These are phyloP conservation scores for Gastrolobium villosum DNA, from an alignment of 306 rosid genomes.

Conservation along the genomic window DNA sequence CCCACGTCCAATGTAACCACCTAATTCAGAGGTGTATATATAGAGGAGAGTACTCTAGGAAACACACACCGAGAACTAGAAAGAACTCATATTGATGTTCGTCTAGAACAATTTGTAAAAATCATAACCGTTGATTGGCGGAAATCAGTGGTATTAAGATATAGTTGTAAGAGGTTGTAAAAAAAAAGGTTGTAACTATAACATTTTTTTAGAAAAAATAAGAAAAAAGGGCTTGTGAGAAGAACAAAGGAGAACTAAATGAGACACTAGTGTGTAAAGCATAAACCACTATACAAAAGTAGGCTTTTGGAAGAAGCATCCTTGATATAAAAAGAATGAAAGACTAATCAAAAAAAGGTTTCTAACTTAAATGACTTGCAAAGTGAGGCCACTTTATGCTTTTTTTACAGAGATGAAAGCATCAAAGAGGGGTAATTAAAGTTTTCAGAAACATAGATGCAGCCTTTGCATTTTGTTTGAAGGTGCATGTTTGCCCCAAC, in stretches of 20 bases:
- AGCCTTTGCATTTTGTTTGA: neutral
- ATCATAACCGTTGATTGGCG: too few relatives aligned
- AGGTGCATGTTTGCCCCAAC: neutral
- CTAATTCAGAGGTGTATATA: too few relatives aligned
- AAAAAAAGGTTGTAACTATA: too few relatives aligned
- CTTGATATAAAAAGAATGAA: neutral
- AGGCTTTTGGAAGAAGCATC: neutral
- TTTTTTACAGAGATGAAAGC: conserved; percentile 4
- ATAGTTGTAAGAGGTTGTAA: too few relatives aligned
- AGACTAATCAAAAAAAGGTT: neutral
- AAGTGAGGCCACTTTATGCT: neutral
- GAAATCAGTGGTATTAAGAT: too few relatives aligned
- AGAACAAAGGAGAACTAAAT: neutral
- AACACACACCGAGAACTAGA: too few relatives aligned
- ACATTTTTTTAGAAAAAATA: too few relatives aligned
- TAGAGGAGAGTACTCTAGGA: too few relatives aligned
- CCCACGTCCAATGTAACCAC: too few relatives aligned
- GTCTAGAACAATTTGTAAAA: too few relatives aligned
- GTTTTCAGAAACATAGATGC: neutral
- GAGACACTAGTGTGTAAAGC: neutral
- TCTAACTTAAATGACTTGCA: neutral
- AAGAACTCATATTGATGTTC: too few relatives aligned
- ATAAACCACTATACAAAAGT: conserved; percentile 14
- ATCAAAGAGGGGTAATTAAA: neutral
- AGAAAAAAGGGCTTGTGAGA: neutral